Evolutionary conservation across 176 grass and related monocot species (phyloP), one percentile per base, ranked within the genome.

Genomic region (Triticum timopheevii): DNA sequence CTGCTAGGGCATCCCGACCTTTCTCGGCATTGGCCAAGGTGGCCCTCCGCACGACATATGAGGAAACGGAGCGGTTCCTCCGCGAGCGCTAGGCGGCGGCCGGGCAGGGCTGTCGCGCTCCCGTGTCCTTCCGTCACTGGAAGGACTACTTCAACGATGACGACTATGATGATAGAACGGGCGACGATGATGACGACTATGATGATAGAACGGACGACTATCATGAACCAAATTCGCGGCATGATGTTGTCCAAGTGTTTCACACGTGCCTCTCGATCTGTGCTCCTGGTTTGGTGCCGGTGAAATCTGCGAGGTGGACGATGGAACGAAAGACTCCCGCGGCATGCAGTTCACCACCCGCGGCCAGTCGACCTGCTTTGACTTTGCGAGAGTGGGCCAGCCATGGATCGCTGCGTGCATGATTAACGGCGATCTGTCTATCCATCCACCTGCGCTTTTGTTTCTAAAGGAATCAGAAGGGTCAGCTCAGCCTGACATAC

Each of bases 11-110:
- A 15, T 0, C 15, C 47, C 0, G 47, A 2, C 15, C 4, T 2
- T 4, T 0, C 4, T 50, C 15, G 4, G 0, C 47, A 50, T 50
- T 50, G 47, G 47, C 15, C 1, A 1, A 50, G 15, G 13, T 0
- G 47, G 15, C 47, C 47, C 13, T 5, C 4, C 1, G 1, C 47
- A 6, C 0, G 15, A 0, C 47, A 1, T 2, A 50, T 0, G 15
- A 50, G 15, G 13, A 50, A 52, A 0, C 15, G 0, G 5, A 52
- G 49, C 15, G 49, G 49, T 1, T 17, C 49, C 5, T 52, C 15
- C 1, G 5, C 4, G 0, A 52, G 49, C 5, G 49, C 49, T 30
- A 30, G 28, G 28, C 28, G 28, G 28, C 28, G 28, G 28, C 28
- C 28, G 28, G 28, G 28, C 28, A 30, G 28, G 28, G 28, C 28